Base-by-base conservation (phyloP, 2,329 filamentous ascomycete genomes). In the Blastomyces parvus region DNA sequence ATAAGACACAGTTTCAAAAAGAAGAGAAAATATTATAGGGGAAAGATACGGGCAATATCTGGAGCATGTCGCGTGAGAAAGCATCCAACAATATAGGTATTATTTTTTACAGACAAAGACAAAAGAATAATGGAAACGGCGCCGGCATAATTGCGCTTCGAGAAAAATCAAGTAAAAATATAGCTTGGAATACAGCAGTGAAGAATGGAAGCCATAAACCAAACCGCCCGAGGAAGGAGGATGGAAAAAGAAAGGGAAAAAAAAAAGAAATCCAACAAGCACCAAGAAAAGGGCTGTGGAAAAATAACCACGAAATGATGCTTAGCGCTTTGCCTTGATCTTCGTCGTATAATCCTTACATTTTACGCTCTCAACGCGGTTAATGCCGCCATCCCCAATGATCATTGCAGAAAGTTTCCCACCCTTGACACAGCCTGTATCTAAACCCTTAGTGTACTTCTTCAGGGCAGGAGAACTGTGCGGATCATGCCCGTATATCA, bases 401-500 rank as follows among this genome's bases (percentile, higher is more conserved):
- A 97, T 81, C 64, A 96, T 75, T 0, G 89, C 92, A 0, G 88
- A 90, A 67, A 99, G 78, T 66, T 85, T 81, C 0, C 86, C 86
- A 13, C 91, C 92, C 66, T 83, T 84, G 2, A 90, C 86, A 73
- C 94, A 97, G 0, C 86, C 88, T 0, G 88, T 89, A 74, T 97
- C 94, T 57, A 97, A 79, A 0, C 94, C 94, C 71, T 91, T 90
- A 3, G 88, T 89, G 74, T 90, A 95, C 59, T 83, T 80, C 59
- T 84, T 75, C 22, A 88, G 75, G 70, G 83, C 82, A 33, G 95
- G 82, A 0, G 91, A 91, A 2, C 78, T 77, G 70, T 87, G 86
- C 27, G 90, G 84, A 73, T 97, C 90, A 73, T 97, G 93, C 5
- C 92, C 92, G 74, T 96, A 97, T 63, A 96, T 82, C 50, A 96